Conservation (phyloP, 2,329 filamentous ascomycete genomes). For the Colletotrichum zoysiae region DNA sequence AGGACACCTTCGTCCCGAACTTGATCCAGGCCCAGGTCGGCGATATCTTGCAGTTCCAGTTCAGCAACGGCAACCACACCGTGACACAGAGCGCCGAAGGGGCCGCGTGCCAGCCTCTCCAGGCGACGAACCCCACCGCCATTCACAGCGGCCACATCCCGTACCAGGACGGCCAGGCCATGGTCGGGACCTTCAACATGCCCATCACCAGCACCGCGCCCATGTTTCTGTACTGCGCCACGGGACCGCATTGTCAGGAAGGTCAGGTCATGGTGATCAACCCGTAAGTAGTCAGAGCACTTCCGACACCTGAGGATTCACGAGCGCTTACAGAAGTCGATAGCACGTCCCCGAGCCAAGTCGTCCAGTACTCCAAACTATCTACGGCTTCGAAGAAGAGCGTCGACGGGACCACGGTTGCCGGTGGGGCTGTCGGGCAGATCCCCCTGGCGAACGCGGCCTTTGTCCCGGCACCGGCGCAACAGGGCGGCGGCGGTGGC, state of each 20-base stretch:
- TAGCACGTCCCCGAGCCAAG: conserved; percentile 47
- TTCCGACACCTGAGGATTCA: background rate
- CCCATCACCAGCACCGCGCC: conserved; percentile 57
- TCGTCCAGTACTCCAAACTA: conserved; percentile 48
- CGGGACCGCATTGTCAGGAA: conserved; percentile 60
- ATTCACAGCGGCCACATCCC: conserved; percentile 58
- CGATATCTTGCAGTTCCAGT: conserved; percentile 59
- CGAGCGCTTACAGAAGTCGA: conserved; percentile 28
- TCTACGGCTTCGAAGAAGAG: conserved; percentile 44
- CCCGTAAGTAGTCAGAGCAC: conserved; percentile 48
- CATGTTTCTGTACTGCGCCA: conserved; percentile 65
- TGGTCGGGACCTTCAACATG: conserved; percentile 61
- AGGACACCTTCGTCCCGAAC: conserved; percentile 55
- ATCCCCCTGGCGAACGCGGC: conserved; percentile 49
- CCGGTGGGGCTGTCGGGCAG: conserved; percentile 47
- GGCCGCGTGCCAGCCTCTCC: conserved; percentile 54
- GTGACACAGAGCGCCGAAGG: conserved; percentile 55
- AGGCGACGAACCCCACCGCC: conserved; percentile 48
- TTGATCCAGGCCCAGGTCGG: conserved; percentile 50
- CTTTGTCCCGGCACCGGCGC: conserved; percentile 45
- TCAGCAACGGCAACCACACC: conserved; percentile 58
- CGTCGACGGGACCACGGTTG: conserved; percentile 47
- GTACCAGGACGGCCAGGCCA: conserved; percentile 51
- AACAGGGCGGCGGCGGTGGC: conserved; percentile 31
- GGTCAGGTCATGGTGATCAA: conserved; percentile 67